Evolutionary conservation across 1,284 basidiomycete species (phyloP).

Genomic region (Boletus sp.): DNA sequence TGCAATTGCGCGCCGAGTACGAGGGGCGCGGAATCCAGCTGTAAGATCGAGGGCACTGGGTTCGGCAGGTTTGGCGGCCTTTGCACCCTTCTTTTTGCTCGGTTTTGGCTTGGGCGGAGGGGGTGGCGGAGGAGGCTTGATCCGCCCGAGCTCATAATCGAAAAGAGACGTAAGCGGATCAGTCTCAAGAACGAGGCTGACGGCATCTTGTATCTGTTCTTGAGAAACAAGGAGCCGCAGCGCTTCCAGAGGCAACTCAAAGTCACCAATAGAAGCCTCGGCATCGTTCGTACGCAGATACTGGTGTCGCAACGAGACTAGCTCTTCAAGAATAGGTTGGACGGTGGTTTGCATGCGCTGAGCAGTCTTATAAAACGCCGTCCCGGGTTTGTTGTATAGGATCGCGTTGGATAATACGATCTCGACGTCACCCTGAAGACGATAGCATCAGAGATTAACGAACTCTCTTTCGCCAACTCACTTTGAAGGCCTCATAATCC

Average conservation of each 20-base stretch:
- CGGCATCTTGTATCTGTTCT: slow-evolving; percentile 47
- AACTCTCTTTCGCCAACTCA: slow-evolving; percentile 29
- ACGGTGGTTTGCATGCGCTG: slow-evolving; percentile 61
- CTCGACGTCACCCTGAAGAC: slow-evolving; percentile 69
- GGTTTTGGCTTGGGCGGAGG: slow-evolving; percentile 38
- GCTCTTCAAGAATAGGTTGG: slow-evolving; percentile 55
- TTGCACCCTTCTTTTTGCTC: slow-evolving; percentile 35
- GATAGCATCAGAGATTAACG: background rate
- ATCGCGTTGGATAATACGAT: slow-evolving; percentile 87
- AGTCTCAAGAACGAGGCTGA: slow-evolving; percentile 49
- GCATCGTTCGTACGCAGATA: slow-evolving; percentile 11
- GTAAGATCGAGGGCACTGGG: slow-evolving; percentile 21
- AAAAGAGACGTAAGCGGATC: slow-evolving; percentile 69
- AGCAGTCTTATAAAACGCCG: slow-evolving; percentile 72
- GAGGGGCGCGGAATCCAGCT: slow-evolving; percentile 45
- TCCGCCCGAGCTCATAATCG: slow-evolving; percentile 56
- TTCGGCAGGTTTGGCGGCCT: slow-evolving; percentile 33
- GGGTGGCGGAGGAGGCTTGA: slow-evolving; percentile 53
- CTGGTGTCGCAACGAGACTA: slow-evolving; percentile 37
- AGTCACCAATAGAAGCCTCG: slow-evolving; percentile 47
- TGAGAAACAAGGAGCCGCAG: slow-evolving; percentile 53
- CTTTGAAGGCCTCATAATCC: slow-evolving; percentile 74
- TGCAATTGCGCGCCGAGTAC: slow-evolving; percentile 42
- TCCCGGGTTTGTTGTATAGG: slow-evolving; percentile 79
- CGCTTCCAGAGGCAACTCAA: slow-evolving; percentile 62